phyloP scores from a whole-genome alignment of 495 filamentous ascomycete species.

The Hypoxylon rickii region DNA sequence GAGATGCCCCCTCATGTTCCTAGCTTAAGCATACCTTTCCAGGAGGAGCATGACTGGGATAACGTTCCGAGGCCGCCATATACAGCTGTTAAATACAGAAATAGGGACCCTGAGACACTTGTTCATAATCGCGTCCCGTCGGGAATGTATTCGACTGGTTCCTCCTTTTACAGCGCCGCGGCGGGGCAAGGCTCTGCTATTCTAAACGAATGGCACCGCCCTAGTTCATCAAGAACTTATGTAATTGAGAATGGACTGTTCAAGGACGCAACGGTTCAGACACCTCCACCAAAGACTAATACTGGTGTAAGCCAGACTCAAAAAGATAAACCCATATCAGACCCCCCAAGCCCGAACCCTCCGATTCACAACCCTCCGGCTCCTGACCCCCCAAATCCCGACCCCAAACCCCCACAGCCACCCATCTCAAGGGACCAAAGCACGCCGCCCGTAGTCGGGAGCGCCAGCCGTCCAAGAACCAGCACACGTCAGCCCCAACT shows the following conservation, averaged over 20 bases:
- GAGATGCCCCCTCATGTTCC: too few relatives aligned
- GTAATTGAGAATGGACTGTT: conserved; percentile 44
- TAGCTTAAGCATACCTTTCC: background rate
- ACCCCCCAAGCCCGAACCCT: too few relatives aligned
- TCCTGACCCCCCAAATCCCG: too few relatives aligned
- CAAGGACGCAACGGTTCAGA: conserved; percentile 32
- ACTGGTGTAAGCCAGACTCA: too few relatives aligned
- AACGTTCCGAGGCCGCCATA: conserved; percentile 4
- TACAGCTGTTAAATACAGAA: conserved; percentile 11
- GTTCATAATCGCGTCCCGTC: conserved; percentile 16
- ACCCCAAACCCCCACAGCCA: too few relatives aligned
- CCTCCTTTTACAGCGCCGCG: conserved; percentile 26
- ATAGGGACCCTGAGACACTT: conserved; percentile 17
- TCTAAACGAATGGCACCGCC: conserved; percentile 13
- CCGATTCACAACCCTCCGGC: too few relatives aligned
- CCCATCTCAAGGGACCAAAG: too few relatives aligned
- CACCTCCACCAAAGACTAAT: conserved; percentile 21
- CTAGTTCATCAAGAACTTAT: conserved; percentile 40
- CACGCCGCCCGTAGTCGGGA: too few relatives aligned
- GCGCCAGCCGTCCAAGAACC: too few relatives aligned
- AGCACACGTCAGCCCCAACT: too few relatives aligned
- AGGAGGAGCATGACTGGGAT: background rate
- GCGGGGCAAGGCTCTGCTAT: conserved; percentile 21
- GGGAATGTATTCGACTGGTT: background rate
- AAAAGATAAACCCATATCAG: too few relatives aligned